Base-by-base conservation (phyloP, 805 yeast species). In the Candida succiphila region DNA sequence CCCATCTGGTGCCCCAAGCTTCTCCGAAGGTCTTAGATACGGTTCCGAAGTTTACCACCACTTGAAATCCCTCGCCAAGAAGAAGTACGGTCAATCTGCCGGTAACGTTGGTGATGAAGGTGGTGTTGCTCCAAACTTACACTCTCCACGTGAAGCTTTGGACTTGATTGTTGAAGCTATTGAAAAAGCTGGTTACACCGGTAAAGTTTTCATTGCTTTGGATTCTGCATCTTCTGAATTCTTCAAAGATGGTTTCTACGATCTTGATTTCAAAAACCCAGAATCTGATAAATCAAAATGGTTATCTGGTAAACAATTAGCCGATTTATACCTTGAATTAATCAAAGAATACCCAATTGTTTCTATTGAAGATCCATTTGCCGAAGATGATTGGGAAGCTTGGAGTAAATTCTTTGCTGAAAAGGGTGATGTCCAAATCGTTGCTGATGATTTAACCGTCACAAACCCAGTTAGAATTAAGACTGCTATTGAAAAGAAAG, bases 41-140 rank as follows among this genome's bases (percentile, higher is more conserved):
- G 97, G 97, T 64, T 65, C 95, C 43, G 98, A 89, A 75, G 96
- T 88, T 52, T 89, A 89, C 92, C 97, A 89, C 79, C 72, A 75
- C 70, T 78, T 89, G 67, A 92, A 92, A 76, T 67, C 88, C 47
- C 70, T 83, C 56, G 81, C 97, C 65, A 84, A 85, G 78, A 80
- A 85, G 79, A 74, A 70, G 65, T 92, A 89, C 81, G 98, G 98
- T 62, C 81, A 85, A 60, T 80, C 94, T 44, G 98, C 98, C 57
- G 97, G 96, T 71, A 89, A 89, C 73, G 98, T 89, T 62, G 98
- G 98, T 78, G 98, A 89, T 69, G 98, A 89, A 77, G 98, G 98
- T 82, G 98, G 98, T 79, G 96, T 89, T 73, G 98, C 98, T 56
- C 98, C 98, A 67, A 85, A 87, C 67, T 79, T 92, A 51, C 75